Evolutionary conservation across 1,284 basidiomycete genomes (phyloP), one percentile per base, ranked within the genome.

Genomic region (Peniophora sp.): DNA sequence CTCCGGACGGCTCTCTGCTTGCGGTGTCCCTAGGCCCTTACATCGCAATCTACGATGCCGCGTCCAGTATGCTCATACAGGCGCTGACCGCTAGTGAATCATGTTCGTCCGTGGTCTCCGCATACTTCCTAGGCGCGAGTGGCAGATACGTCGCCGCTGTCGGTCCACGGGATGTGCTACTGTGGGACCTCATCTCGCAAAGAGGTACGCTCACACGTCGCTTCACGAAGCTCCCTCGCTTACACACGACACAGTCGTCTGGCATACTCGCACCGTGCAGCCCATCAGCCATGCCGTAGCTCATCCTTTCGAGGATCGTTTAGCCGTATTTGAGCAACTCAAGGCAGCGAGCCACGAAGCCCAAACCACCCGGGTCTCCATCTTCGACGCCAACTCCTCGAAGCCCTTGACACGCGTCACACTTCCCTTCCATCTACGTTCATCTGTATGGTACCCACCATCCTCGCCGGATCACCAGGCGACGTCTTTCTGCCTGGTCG

Each of bases 1-100:
- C 94, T 5, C 78, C 78, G 1, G 96, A 98, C 63, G 89, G 83
- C 8, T 94, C 94, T 11, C 73, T 99, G 36, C 71, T 98, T 23
- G 89, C 87, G 3, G 75, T 96, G 6, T 75, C 85, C 8, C 78
- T 90, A 49, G 83, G 81, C 0, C 63, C 76, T 19, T 79, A 83
- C 52, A 75, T 96, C 47, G 83, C 84, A 3, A 66, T 99, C 2
- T 97, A 92, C 70, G 85, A 92, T 59, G 78, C 89, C 0, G 63
- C 72, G 24, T 83, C 80, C 43, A 89, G 85, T 58, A 66, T 75
- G n/a, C 69, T 91, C 22, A 70, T 80, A 16, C 79, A 81, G 49
- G 81, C 80, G 0, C 72, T 97, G 45, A 75, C 81, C 27, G 71
- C 74, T 22, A 74, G 81, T 23, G 79, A 81, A 52, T 48, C 51